Conservation (phyloP, 495 filamentous ascomycete species). For the Cercophora samala region DNA sequence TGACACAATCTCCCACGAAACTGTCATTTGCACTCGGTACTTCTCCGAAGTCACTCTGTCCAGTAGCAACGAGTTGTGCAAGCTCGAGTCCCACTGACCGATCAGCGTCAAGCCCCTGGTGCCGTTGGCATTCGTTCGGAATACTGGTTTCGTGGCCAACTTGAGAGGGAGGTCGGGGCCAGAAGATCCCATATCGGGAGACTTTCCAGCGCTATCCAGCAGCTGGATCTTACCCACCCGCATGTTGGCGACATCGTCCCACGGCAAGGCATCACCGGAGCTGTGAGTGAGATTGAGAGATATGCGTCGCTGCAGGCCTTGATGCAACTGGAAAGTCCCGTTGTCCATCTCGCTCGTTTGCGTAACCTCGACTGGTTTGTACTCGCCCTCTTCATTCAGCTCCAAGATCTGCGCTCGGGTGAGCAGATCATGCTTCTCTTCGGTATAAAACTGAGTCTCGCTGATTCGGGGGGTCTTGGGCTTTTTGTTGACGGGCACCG, state of each 20-base stretch:
- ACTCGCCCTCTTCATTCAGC: slow-evolving; percentile 84
- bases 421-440: slow-evolving; percentile 93
- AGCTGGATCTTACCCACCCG: slow-evolving; percentile 77
- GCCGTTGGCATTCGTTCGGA: slow-evolving; percentile 82
- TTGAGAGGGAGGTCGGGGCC: slow-evolving; percentile 73
- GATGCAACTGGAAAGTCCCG: slow-evolving; percentile 90
- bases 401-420: slow-evolving; percentile 83
- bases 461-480: slow-evolving; percentile 70
- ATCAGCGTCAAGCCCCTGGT: slow-evolving; percentile 81
- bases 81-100: slow-evolving; percentile 94
- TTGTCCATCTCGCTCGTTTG: slow-evolving; percentile 77
- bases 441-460: slow-evolving; percentile 86
- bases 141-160: slow-evolving; percentile 66
- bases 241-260: slow-evolving; percentile 73
- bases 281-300: slow-evolving; percentile 82
- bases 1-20: slow-evolving; percentile 79
- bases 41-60: slow-evolving; percentile 87
- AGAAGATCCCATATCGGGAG: slow-evolving; percentile 68
- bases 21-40: slow-evolving; percentile 82
- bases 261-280: slow-evolving; percentile 80
- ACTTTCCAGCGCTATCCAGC: slow-evolving; percentile 78
- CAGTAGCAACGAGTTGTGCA: slow-evolving; percentile 84
- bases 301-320: slow-evolving; percentile 88
- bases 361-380: slow-evolving; percentile 86
- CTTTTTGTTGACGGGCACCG: slow-evolving; percentile 50